Evolutionary conservation across 768 basidiomycete genomes (phyloP), one percentile per base, ranked within the genome.

Genomic region (Kondoa subrosea): DNA sequence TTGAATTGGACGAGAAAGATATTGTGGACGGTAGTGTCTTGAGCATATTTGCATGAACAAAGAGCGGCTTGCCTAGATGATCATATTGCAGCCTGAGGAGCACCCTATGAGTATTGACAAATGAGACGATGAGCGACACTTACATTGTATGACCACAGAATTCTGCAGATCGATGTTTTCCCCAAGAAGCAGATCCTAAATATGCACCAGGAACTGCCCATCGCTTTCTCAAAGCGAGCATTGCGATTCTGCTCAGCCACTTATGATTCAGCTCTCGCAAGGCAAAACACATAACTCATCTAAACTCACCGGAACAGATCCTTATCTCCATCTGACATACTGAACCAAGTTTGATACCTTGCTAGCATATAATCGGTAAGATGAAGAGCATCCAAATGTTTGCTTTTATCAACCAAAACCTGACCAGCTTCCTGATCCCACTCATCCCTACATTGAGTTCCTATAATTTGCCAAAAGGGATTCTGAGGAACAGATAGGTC

Each of bases 361-460:
- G 32, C 15, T 14, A 50, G 40, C 69, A 69, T 69, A 73, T 74
- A 78, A 33, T 77, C 71, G 12, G 69, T 31, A 2, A 74, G 69
- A 1, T 70, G 68, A 58, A 72, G 69, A 30, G 73, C 77, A 68
- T 81, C 80, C 27, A 80, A 71, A 67, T 81, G 80, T 14, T 71
- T 59, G 31, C 74, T 68, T 67, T 80, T 81, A 71, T 79, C 78
- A 57, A 81, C 73, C 57, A 81, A 72, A 67, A 81, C 76, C 71
- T 80, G 79, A 2, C 80, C 80, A 14, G 80, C 78, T 62, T 81
- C 80, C 71, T 76, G 75, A 64, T 80, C 78, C 77, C 76, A 80
- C 69, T 81, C 79, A 69, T 80, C 78, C 15, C 79, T 70, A 65
- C 80, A 80, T 58, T 79, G 76, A 1, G 78, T 75, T 57, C 70